Percentiles rank a stretch among this genome's conserved stretches.
Evolutionary conservation across 306 rosid species (phyloP).

Genomic region (Potentilla sterilis): DNA sequence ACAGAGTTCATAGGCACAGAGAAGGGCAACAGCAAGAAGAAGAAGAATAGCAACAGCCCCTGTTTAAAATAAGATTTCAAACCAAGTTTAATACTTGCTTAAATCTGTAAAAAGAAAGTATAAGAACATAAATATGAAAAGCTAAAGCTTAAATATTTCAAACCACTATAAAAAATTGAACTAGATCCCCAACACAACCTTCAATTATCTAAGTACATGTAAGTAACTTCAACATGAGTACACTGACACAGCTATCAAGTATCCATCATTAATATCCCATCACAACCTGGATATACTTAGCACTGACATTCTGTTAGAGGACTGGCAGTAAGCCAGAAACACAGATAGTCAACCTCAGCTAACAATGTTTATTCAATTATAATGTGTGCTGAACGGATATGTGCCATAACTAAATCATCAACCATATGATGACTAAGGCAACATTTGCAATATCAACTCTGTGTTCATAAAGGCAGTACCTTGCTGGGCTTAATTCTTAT

Average conservation of each 20-base stretch:
- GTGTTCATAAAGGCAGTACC: background rate
- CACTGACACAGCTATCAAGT: background rate
- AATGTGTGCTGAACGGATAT: background rate
- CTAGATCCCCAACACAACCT: background rate
- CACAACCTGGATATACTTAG: background rate
- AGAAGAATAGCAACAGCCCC: constrained; percentile 97
- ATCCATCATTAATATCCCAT: background rate
- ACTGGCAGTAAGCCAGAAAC: background rate
- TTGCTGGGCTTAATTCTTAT: background rate
- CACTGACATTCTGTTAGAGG: background rate
- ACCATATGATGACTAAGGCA: background rate
- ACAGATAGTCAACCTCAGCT: background rate
- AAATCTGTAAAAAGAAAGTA: background rate
- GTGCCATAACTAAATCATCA: constrained; percentile 10
- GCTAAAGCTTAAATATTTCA: background rate
- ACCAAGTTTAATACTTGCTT: background rate
- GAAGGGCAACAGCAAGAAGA: constrained; percentile 94
- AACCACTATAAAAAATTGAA: background rate
- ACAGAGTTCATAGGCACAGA: constrained; percentile 95
- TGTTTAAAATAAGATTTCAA: constrained; percentile 34
- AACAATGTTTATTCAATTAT: background rate
- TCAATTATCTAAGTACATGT: background rate
- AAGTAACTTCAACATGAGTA: background rate
- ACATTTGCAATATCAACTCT: constrained; percentile 1
- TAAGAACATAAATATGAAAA: background rate